These are phyloP conservation scores for Dictyostelium purpureum DNA, from an alignment of 78 protist genomes.

Conservation along the genomic window DNA sequence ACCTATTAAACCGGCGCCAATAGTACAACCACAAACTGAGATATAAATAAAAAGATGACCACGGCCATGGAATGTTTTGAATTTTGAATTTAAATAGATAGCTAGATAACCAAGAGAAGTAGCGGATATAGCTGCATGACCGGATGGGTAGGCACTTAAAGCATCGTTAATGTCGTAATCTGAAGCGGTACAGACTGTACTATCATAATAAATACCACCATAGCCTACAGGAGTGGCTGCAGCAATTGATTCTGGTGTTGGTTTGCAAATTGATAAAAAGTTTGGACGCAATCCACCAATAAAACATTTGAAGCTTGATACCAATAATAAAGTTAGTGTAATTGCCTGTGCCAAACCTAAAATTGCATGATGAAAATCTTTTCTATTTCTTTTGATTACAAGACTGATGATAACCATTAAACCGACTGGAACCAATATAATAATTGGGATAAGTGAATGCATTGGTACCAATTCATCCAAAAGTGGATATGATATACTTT, in stretches of 20 bases:
- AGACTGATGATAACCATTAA: not conserved
- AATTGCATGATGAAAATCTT: constrained; percentile 38
- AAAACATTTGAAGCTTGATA: constrained; percentile 20
- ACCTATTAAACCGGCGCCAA: constrained; percentile 24
- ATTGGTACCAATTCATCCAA: constrained; percentile 18
- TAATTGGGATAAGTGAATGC: not conserved
- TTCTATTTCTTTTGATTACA: not conserved
- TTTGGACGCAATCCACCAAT: constrained; percentile 68
- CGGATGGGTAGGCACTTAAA: constrained; percentile 36
- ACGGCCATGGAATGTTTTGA: constrained; percentile 32
- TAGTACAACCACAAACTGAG: not conserved
- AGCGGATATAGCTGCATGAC: constrained; percentile 52
- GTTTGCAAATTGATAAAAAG: constrained; percentile 17
- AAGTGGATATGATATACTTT: constrained; percentile 19
- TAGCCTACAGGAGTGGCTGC: constrained; percentile 16
- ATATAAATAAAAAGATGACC: constrained; percentile 49
- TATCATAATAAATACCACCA: not conserved
- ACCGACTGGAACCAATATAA: constrained; percentile 5
- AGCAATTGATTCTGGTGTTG: constrained; percentile 23
- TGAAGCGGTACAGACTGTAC: constrained; percentile 27
- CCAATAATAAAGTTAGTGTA: constrained; percentile 20
- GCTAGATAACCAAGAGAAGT: constrained; percentile 17
- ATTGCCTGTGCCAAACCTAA: constrained; percentile 22
- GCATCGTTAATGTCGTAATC: constrained; percentile 13
- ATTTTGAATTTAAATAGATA: constrained; percentile 24